Conservation (phyloP, 129 eudicot genomes). For the Gnaphalium uliginosum region DNA sequence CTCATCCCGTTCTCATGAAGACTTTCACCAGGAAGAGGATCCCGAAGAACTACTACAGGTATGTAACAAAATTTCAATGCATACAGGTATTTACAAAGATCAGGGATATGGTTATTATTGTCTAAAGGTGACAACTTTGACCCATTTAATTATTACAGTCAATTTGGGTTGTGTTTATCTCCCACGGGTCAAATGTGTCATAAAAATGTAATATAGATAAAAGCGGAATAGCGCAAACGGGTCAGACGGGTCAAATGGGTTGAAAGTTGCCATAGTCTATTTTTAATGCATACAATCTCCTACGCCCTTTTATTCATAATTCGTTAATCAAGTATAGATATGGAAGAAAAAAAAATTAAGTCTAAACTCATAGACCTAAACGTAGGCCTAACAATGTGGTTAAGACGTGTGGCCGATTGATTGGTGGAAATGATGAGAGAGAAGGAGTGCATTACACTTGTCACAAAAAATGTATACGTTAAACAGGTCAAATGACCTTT, state of each 20-base stretch:
- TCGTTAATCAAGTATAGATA: not conserved
- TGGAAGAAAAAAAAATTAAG: no score
- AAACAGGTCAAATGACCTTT: no score
- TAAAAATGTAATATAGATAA: not conserved
- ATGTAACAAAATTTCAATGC: conserved; percentile 9
- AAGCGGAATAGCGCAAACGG: not conserved
- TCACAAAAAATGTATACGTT: no score
- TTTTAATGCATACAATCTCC: conserved; percentile 7
- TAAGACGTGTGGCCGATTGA: no score
- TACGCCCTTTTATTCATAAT: not conserved
- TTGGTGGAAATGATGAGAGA: not conserved
- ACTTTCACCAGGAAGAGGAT: conserved; percentile 25
- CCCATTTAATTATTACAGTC: conserved; percentile 1
- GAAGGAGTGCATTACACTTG: no score
- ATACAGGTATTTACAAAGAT: not conserved
- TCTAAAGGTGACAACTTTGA: not conserved
- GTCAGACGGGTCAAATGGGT: not conserved
- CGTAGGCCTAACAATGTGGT: no score
- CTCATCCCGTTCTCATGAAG: conserved; percentile 24
- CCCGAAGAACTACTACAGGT: conserved; percentile 43
- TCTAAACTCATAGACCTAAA: no score
- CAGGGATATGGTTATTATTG: conserved; percentile 30
- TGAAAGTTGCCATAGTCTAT: conserved; percentile 8
- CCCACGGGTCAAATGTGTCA: not conserved
- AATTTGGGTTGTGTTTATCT: conserved; percentile 6